phyloP scores from a whole-genome alignment of 2,329 filamentous ascomycete species.

The Aspergillus fructus region DNA sequence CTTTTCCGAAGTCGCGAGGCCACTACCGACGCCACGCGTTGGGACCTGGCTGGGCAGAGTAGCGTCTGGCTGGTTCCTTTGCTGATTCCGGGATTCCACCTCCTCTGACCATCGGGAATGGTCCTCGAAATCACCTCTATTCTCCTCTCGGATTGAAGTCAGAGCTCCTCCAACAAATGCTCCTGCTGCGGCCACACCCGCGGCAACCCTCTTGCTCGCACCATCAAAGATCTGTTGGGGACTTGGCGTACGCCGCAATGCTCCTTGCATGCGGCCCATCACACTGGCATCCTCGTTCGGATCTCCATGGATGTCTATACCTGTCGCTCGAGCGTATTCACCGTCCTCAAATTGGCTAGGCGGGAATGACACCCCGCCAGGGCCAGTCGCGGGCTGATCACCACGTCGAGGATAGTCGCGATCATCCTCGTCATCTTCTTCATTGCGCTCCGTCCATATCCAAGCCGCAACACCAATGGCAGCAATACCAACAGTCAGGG shows the following conservation, averaged over 20 bases:
- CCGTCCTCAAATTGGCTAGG: slow-evolving; percentile 27
- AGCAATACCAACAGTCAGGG: slow-evolving; percentile 81
- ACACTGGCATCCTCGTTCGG: slow-evolving; percentile 57
- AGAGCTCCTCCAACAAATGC: slow-evolving; percentile 80
- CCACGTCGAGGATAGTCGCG: slow-evolving; percentile 52
- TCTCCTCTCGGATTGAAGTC: slow-evolving; percentile 80
- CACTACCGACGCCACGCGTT: slow-evolving; percentile 35
- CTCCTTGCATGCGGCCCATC: slow-evolving; percentile 76
- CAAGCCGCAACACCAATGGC: slow-evolving; percentile 84
- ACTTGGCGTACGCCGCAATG: slow-evolving; percentile 76
- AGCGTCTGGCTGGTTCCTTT: slow-evolving; percentile 27
- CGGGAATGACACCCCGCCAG: slow-evolving; percentile 25
- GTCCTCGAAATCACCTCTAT: slow-evolving; percentile 75
- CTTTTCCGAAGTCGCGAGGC: slow-evolving; percentile 35
- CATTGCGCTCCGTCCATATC: slow-evolving; percentile 87
- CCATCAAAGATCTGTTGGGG: slow-evolving; percentile 85
- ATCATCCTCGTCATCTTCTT: slow-evolving; percentile 70
- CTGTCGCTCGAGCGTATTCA: slow-evolving; percentile 36
- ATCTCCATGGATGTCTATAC: slow-evolving; percentile 31
- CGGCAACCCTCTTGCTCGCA: slow-evolving; percentile 76
- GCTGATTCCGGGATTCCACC: slow-evolving; percentile 63
- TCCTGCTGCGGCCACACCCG: slow-evolving; percentile 78
- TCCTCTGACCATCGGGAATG: slow-evolving; percentile 93
- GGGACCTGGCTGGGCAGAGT: slow-evolving; percentile 27
- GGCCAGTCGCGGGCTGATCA: slow-evolving; percentile 26